Evolutionary conservation across 2,329 filamentous ascomycete genomes (phyloP).

Genomic region (Trichoderma arundinaceum): DNA sequence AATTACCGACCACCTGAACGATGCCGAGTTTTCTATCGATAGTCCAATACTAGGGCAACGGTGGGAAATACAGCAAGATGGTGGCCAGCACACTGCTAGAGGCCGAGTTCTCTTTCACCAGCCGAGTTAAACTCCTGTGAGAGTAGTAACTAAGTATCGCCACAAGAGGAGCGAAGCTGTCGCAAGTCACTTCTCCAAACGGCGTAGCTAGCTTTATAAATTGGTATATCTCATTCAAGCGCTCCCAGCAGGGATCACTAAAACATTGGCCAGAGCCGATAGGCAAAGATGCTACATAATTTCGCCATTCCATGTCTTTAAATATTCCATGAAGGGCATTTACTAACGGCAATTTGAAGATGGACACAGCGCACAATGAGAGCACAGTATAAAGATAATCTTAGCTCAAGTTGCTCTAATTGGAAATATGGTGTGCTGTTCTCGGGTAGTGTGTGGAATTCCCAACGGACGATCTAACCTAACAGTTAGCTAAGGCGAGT

Average conservation of each 20-base stretch:
- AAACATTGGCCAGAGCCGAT: conserved; percentile 48
- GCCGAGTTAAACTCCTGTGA: conserved; percentile 58
- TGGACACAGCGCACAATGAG: conserved; percentile 49
- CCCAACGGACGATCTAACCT: conserved; percentile 38
- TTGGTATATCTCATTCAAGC: conserved; percentile 52
- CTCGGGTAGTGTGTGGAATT: conserved; percentile 37
- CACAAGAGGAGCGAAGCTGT: conserved; percentile 51
- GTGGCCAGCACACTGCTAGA: conserved; percentile 46
- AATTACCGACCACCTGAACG: neutral
- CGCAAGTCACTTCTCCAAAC: conserved; percentile 47
- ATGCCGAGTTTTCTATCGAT: neutral
- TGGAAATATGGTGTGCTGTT: conserved; percentile 4
- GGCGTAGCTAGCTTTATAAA: conserved; percentile 34
- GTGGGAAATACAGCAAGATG: conserved; percentile 57
- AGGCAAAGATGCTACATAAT: conserved; percentile 33
- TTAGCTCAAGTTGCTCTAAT: conserved; percentile 38
- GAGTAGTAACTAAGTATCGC: conserved; percentile 50
- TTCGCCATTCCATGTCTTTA: conserved; percentile 43
- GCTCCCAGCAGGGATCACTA: conserved; percentile 48
- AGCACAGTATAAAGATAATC: conserved; percentile 48
- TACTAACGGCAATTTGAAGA: conserved; percentile 49
- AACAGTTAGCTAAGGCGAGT: too few species aligned
- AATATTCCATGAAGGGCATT: conserved; percentile 41
- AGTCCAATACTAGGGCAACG: conserved; percentile 44
- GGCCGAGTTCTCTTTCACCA: conserved; percentile 45